Evolutionary conservation across 2,329 filamentous ascomycete species (phyloP).

Genomic region (Aspergillaceae sp.): DNA sequence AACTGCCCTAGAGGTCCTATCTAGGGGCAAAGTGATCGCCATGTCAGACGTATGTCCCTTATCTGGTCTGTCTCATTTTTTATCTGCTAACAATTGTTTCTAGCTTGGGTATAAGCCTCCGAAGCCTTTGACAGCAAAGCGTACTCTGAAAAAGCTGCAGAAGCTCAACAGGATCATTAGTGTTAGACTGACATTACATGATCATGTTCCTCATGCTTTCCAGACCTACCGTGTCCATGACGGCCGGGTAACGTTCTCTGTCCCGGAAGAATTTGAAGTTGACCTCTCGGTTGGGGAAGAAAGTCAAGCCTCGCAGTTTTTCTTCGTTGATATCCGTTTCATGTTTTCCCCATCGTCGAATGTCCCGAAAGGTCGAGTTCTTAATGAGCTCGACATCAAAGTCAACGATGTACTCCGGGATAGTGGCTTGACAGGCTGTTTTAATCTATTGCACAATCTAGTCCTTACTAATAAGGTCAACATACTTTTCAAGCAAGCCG

Average conservation of each 20-base stretch:
- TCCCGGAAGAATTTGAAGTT: slow-evolving; percentile 79
- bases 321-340: slow-evolving; percentile 87
- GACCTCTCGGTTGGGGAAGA: slow-evolving; percentile 87
- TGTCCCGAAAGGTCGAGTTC: slow-evolving; percentile 54
- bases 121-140: slow-evolving; percentile 59
- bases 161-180: slow-evolving; percentile 78
- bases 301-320: slow-evolving; percentile 73
- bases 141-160: slow-evolving; percentile 65
- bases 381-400: slow-evolving; percentile 58
- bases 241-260: slow-evolving; percentile 82
- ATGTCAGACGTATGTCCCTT: slow-evolving; percentile 63
- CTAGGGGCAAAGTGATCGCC: slow-evolving; percentile 66
- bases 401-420: slow-evolving; percentile 63
- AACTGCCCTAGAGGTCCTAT: slow-evolving; percentile 77
- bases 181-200: slow-evolving; percentile 74
- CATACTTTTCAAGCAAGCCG: slow-evolving; percentile 68
- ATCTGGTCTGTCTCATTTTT: neutral
- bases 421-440: slow-evolving; percentile 70
- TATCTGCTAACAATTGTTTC: slow-evolving; percentile 11
- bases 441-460: slow-evolving; percentile 78
- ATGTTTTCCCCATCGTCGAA: slow-evolving; percentile 63
- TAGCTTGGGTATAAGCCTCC: slow-evolving; percentile 70
- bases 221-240: slow-evolving; percentile 68
- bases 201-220: slow-evolving; percentile 72
- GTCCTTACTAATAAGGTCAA: slow-evolving; percentile 84